Evolutionary conservation across 129 eudicot genomes (phyloP).

Genomic region (Flaveria brownii): DNA sequence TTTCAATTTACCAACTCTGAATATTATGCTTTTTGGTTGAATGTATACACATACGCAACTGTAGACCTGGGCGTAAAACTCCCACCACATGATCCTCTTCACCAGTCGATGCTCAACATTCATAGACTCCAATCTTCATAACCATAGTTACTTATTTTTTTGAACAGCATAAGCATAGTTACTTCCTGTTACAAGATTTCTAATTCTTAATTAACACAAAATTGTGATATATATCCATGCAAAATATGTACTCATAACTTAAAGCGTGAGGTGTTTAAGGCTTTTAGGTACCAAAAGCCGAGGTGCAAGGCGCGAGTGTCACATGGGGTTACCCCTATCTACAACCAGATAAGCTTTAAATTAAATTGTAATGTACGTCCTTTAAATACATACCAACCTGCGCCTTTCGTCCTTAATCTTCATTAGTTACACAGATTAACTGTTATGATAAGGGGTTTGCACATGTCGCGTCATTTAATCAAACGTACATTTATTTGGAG

Average conservation of each 20-base stretch:
- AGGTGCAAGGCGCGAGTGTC: too few relatives aligned
- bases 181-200: neutral
- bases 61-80: neutral
- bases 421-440: too few relatives aligned
- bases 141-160: neutral
- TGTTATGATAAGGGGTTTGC: too few relatives aligned
- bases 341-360: too few relatives aligned
- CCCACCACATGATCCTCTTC: neutral
- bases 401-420: too few relatives aligned
- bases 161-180: neutral
- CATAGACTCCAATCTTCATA: neutral
- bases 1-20: neutral
- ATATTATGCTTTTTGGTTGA: neutral
- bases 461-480: too few relatives aligned
- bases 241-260: neutral
- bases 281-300: neutral
- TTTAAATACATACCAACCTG: too few relatives aligned
- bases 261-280: neutral
- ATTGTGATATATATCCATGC: neutral
- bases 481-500: too few relatives aligned
- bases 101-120: conserved; percentile 8
- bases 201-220: neutral
- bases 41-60: neutral
- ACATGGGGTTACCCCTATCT: too few relatives aligned
- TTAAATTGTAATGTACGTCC: too few relatives aligned